Conservation (phyloP, 2,329 filamentous ascomycete species). For the Neofusicoccum cordaticola region DNA sequence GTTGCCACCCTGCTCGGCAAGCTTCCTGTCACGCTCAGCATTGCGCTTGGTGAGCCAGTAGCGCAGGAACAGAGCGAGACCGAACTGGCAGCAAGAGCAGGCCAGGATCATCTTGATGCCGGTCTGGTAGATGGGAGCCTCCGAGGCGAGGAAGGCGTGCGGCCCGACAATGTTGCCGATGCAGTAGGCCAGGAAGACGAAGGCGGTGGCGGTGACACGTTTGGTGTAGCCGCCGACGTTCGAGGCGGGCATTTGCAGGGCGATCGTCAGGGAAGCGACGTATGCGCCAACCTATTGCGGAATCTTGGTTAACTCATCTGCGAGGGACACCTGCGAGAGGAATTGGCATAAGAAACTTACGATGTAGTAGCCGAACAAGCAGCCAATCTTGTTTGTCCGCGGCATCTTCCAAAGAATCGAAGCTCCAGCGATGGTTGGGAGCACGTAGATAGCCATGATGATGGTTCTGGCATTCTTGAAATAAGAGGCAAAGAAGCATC, state of each 20-base stretch:
- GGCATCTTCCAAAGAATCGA: slow-evolving; percentile 52
- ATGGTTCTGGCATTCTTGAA: slow-evolving; percentile 51
- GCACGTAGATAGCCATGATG: slow-evolving; percentile 52
- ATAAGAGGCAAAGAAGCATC: slow-evolving; percentile 52
- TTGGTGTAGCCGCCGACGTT: slow-evolving; percentile 52
- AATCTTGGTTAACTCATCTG: background rate
- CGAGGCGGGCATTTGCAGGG: slow-evolving; percentile 51
- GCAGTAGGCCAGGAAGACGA: slow-evolving; percentile 49
- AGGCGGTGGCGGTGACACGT: slow-evolving; percentile 44
- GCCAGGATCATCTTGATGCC: slow-evolving; percentile 53
- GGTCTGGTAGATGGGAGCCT: slow-evolving; percentile 50
- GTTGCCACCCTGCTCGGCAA: background rate
- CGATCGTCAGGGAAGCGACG: slow-evolving; percentile 53
- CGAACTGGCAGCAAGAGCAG: slow-evolving; percentile 45
- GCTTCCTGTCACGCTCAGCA: slow-evolving; percentile 35
- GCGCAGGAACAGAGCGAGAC: slow-evolving; percentile 35
- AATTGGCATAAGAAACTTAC: slow-evolving; percentile 10
- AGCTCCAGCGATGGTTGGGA: slow-evolving; percentile 52
- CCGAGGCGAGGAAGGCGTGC: slow-evolving; percentile 45
- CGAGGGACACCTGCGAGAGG: no score
- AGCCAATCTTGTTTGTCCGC: slow-evolving; percentile 42
- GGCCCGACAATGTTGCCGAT: slow-evolving; percentile 49
- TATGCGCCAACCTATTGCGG: slow-evolving; percentile 37
- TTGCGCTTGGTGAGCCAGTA: slow-evolving; percentile 39
- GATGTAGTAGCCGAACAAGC: slow-evolving; percentile 55